Conservation (phyloP, 352 stramenopile genomes). For the Globisporangium uncinulatum region DNA sequence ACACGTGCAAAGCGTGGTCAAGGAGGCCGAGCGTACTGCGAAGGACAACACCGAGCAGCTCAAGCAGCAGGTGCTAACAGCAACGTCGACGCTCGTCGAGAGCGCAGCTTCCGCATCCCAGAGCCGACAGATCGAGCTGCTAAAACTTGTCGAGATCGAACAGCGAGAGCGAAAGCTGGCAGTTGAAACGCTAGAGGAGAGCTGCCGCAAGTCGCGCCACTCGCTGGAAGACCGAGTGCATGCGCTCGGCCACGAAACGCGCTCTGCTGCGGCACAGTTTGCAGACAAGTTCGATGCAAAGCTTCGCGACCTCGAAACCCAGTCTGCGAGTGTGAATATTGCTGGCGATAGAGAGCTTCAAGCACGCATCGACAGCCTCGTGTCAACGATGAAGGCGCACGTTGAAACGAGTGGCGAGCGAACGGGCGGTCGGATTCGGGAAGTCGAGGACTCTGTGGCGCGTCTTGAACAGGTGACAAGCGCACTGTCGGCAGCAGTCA, state of each 20-base stretch:
- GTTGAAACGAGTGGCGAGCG: background rate
- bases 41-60: constrained; percentile 9
- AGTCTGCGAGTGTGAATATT: constrained; percentile 8
- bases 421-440: background rate
- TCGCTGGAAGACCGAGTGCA: constrained; percentile 49
- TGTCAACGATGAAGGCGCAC: constrained; percentile 8
- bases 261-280: constrained; percentile 22
- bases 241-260: constrained; percentile 26
- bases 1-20: constrained; percentile 12
- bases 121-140: constrained; percentile 24
- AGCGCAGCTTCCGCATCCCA: constrained; percentile 19
- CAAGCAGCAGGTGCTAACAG: constrained; percentile 16
- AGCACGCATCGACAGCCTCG: constrained; percentile 2
- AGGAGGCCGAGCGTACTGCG: background rate
- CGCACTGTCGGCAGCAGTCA: constrained; percentile 1
- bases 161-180: constrained; percentile 39
- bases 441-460: constrained; percentile 2
- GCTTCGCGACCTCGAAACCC: constrained; percentile 26
- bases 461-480: background rate
- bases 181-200: constrained; percentile 33
- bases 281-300: constrained; percentile 28
- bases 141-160: constrained; percentile 33
- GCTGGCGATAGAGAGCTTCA: constrained; percentile 13
- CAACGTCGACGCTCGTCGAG: constrained; percentile 18
- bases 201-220: constrained; percentile 35